Evolutionary conservation across 306 rosid genomes (phyloP), one percentile per base, ranked within the genome.

Genomic region (Abrus pulchellus): DNA sequence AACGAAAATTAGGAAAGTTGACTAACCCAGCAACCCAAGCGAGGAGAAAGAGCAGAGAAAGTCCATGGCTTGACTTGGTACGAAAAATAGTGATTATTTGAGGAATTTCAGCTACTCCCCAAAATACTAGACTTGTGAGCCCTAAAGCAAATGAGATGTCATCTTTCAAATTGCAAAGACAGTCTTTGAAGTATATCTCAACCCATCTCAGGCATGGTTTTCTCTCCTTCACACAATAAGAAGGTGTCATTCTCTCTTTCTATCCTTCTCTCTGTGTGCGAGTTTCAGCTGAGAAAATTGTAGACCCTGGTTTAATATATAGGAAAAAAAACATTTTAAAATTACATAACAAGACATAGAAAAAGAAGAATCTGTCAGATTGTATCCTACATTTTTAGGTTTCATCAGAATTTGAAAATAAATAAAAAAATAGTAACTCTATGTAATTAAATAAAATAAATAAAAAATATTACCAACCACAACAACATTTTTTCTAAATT

Each of bases 21-120:
- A 50, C 85, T 1, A 50, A 92, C 98, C 98, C 98, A 14, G 92
- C 97, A 2, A 92, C 86, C 98, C 98, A 94, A 75, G 97, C 87
- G 89, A 90, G 86, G 56, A 94, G 98, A 78, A 94, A 94, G 55
- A 89, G 69, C 48, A 94, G 87, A 40, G 98, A 94, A 20, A 94
- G 91, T 28, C 98, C 98, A 62, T 94, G 97, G 79, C 86, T 89
- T 55, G 93, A 88, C 79, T 94, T 94, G 6, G 93, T 78, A 27
- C 53, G 84, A 57, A 91, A 94, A 72, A 90, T 92, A 82, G 98
- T 90, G 68, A 94, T 77, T 57, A 94, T 92, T 74, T 94, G 98
- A 78, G 98, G 98, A 36, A 94, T 88, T 79, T 94, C 98, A 0
- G 98, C 98, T 0, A 92, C 89, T 0, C 97, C 98, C 98, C 98